phyloP scores from a whole-genome alignment of 495 filamentous ascomycete species.

The Aspergillus ellipticus region DNA sequence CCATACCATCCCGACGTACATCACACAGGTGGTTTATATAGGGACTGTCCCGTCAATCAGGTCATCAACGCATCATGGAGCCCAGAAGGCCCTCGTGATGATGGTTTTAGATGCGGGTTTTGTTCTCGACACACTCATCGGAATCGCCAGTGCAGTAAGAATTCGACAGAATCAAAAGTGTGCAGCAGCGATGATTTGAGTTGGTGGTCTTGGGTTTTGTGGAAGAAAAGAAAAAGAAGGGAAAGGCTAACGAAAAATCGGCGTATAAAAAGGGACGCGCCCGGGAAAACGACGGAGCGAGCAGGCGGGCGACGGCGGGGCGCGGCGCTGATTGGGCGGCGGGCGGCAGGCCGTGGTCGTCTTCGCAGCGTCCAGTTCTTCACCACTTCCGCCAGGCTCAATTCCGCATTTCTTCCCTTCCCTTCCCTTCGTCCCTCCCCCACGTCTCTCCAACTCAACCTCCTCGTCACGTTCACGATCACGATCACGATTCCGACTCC shows the following conservation, averaged over 20 bases:
- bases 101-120: conserved; percentile 98
- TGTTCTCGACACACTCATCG: conserved; percentile 83
- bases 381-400: neutral
- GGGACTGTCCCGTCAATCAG: conserved; percentile 76
- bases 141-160: conserved; percentile 76
- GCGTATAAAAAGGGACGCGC: conserved; percentile 12
- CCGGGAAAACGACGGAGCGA: conserved; percentile 36
- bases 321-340: conserved; percentile 27
- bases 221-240: conserved; percentile 32
- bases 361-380: conserved; percentile 1
- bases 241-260: conserved; percentile 19
- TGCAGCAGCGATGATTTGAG: conserved; percentile 85
- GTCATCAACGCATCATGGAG: conserved; percentile 99
- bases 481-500: conserved; percentile 22
- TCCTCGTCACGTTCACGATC: conserved; percentile 19
- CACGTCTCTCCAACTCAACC: neutral
- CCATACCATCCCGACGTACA: too few relatives aligned
- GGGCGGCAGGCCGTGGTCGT: neutral
- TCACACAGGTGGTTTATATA: neutral
- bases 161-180: conserved; percentile 32
- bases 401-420: conserved; percentile 5
- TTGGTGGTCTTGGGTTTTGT: conserved; percentile 73
- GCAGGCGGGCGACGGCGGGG: conserved; percentile 11
- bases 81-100: conserved; percentile 86
- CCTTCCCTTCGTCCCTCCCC: neutral